A percentile compares a stretch with the other conserved stretches of the same genome.
phyloP scores from a whole-genome alignment of 2,329 filamentous ascomycete species.

The Exophiala phaeomuriformis region DNA sequence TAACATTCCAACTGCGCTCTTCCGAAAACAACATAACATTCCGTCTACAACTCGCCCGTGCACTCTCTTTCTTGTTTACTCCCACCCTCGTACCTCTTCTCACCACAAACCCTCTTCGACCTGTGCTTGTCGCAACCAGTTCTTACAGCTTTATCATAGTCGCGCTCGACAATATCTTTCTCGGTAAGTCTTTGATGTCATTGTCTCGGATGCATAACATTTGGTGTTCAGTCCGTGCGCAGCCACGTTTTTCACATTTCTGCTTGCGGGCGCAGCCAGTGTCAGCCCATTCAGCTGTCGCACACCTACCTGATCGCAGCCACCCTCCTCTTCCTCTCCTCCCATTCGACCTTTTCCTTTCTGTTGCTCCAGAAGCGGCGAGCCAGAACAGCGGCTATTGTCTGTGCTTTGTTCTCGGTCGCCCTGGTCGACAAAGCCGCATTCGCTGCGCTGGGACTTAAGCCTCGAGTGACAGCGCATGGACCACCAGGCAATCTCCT shows the following conservation, averaged over 20 bases:
- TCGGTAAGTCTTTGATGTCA: neutral
- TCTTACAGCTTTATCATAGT: neutral
- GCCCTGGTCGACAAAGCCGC: conserved; percentile 19
- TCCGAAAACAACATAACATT: neutral
- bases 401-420: conserved; percentile 21
- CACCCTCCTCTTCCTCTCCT: neutral
- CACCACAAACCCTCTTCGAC: neutral
- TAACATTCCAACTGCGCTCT: neutral
- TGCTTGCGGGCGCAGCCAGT: neutral
- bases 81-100: too few relatives aligned
- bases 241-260: neutral
- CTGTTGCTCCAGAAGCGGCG: conserved; percentile 17
- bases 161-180: neutral
- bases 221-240: neutral
- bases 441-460: conserved; percentile 1
- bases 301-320: neutral
- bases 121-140: neutral
- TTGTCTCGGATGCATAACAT: neutral
- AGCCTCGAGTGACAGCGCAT: conserved; percentile 14
- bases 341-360: neutral
- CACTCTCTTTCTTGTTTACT: neutral
- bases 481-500: conserved; percentile 19
- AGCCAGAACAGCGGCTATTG: conserved; percentile 7
- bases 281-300: neutral
- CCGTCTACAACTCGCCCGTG: neutral